Base-by-base conservation (phyloP, 2,329 filamentous ascomycete genomes). In the Aspergillus hiratsukae region DNA sequence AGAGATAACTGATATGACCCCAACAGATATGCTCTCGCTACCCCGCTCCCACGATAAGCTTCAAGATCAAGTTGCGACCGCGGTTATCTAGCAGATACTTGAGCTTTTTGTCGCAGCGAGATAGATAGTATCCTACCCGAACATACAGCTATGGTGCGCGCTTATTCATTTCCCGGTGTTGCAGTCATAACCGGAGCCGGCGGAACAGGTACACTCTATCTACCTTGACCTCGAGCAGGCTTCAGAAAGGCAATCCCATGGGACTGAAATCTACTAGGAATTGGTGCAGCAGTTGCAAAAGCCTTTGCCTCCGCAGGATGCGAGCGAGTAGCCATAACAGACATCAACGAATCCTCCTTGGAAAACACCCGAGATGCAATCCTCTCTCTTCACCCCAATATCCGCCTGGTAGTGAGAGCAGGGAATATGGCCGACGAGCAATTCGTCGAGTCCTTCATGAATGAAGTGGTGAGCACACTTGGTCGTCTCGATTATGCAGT, bases 401-500 rank as follows among this genome's bases (percentile, higher is more conserved):
- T 65, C 0, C 59, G 72, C 9, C 57, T 82, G 2, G 52, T 74
- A 2, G 60, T 64, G 1, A 60, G 59, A 10, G 64, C 74, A 0
- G 81, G 81, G 6, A 78, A 84, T 52, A 69, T 85, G 21, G 72
- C 81, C 0, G 74, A 80, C 25, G 76, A 80, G 48, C 52, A 52
- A 0, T 83, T 80, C 57, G 74, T 78, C 25, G 66, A 72, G 3
- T 64, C 64, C 0, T 74, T 81, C 19, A 37, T 64, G 11, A 31
- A 43, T 5, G 27, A 56, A 9, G 67, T 72, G 1, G 65, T 72
- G 0, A 65, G 66, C 4, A 59, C 61, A 0, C 81, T 82, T 56
- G 67, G 68, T 0, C 77, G 82, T 7, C 65, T 85, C 3, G 82
- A 85, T 62, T 85, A 85, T 64, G 77, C 77, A 0, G 79, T 84